A percentile compares a stretch with the other conserved stretches of the same genome.
These are phyloP conservation scores for Cerrena zonata DNA, from an alignment of 1,284 basidiomycete species.

Conservation along the genomic window DNA sequence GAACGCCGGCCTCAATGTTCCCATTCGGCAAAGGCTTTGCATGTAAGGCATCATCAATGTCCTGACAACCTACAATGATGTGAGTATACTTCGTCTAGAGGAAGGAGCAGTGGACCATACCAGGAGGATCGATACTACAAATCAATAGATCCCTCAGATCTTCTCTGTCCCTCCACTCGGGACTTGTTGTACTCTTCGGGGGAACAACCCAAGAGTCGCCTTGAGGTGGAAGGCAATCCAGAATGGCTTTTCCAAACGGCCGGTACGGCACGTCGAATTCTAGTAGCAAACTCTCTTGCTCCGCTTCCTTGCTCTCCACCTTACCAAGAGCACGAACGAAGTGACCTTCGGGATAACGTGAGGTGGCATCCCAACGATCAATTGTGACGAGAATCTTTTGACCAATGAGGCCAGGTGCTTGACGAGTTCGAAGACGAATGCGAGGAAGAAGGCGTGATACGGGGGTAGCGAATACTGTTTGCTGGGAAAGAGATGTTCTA, in stretches of 20 bases:
- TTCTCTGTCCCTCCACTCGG: conserved; percentile 80
- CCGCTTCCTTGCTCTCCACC: conserved; percentile 91
- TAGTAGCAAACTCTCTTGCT: conserved; percentile 88
- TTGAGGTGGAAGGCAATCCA: conserved; percentile 85
- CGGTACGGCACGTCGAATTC: conserved; percentile 97
- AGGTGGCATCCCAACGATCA: conserved; percentile 84
- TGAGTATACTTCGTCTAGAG: neutral
- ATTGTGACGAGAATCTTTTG: conserved; percentile 97
- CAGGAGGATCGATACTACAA: conserved; percentile 95
- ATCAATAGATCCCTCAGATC: conserved; percentile 85
- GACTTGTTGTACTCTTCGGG: conserved; percentile 51
- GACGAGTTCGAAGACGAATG: conserved; percentile 90
- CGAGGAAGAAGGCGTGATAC: conserved; percentile 89
- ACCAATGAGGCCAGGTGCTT: conserved; percentile 81
- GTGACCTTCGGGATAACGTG: conserved; percentile 94
- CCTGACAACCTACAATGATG: conserved; percentile 72
- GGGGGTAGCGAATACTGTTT: conserved; percentile 93
- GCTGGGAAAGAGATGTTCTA: conserved; percentile 76
- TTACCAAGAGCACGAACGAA: conserved; percentile 90
- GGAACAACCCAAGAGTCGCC: conserved; percentile 94
- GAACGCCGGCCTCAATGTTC: conserved; percentile 95
- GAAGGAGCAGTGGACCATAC: conserved; percentile 35
- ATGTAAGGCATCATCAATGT: conserved; percentile 99
- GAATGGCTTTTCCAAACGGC: conserved; percentile 90
- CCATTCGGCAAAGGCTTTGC: conserved; percentile 85